Evolutionary conservation across 2,329 filamentous ascomycete genomes (phyloP), one percentile per base, ranked within the genome.

Genomic region (Phaeoacremonium minimum): DNA sequence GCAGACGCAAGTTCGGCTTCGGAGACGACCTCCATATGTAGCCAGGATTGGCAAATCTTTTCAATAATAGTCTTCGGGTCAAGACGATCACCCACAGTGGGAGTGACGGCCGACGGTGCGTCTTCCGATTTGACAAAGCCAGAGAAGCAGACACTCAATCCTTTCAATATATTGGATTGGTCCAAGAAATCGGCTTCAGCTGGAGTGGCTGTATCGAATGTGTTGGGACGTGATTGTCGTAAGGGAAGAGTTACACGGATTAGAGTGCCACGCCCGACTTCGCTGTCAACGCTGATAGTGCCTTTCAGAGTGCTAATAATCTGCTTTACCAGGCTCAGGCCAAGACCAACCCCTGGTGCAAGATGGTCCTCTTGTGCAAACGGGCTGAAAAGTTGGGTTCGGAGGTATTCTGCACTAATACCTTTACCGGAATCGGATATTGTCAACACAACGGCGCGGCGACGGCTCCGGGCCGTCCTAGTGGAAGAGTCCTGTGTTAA

Each of bases 361-460:
- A 86, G 53, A 0, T 64, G 57, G 32, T 84, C 70, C 47, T 86
- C 83, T 43, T 87, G 83, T 0, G 67, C 57, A 42, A 85, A 85
- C 0, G 80, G 77, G 0, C 71, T 75, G 49, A 80, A 87, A 0
- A 85, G 55, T 12, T 71, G 68, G 7, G 75, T 70, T 15, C 71
- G 65, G 9, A 85, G 57, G 44, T 77, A 87, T 8, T 83, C 75
- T 6, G 74, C 63, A 0, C 71, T 71, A 20, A 87, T 87, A 2
- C 83, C 83, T 30, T 69, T 70, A 2, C 83, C 83, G 0, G 82
- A 81, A 46, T 87, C 83, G 0, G 66, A 63, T 2, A 87, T 71
- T 0, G 64, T 72, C 6, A 80, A 47, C 1, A 51, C 52, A 3
- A 65, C 53, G 32, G 46, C 4, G 29, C 37, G 9, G 26, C 35